Conservation (phyloP, 2,329 filamentous ascomycete genomes). For the Botrytis sinoallii region DNA sequence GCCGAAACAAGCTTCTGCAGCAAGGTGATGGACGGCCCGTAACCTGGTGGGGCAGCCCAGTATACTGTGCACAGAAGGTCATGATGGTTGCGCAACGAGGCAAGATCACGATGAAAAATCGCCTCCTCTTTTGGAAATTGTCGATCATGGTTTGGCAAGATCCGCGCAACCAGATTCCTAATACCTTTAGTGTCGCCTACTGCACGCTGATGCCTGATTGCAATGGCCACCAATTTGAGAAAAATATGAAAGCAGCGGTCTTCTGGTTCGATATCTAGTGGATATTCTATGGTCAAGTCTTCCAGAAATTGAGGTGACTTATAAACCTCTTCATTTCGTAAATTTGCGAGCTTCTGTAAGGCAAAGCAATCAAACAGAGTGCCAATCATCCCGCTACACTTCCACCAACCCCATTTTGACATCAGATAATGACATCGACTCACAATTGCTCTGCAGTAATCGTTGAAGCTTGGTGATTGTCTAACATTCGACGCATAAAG, state of each 20-base stretch:
- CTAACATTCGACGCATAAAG: conserved; percentile 54
- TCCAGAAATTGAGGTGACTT: conserved; percentile 61
- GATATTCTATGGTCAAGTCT: conserved; percentile 45
- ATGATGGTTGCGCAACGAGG: conserved; percentile 65
- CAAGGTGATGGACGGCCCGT: conserved; percentile 52
- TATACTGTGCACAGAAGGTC: conserved; percentile 65
- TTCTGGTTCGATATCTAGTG: conserved; percentile 49
- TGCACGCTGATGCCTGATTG: conserved; percentile 50
- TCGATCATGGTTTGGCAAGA: conserved; percentile 63
- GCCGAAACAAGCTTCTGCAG: conserved; percentile 59
- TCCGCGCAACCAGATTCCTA: conserved; percentile 57
- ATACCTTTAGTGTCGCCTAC: conserved; percentile 54
- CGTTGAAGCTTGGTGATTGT: conserved; percentile 61
- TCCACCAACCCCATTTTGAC: conserved; percentile 63
- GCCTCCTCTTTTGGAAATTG: conserved; percentile 61
- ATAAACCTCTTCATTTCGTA: conserved; percentile 63
- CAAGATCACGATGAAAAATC: conserved; percentile 58
- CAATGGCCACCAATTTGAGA: conserved; percentile 59
- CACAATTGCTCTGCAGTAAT: conserved; percentile 59
- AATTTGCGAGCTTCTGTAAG: conserved; percentile 56
- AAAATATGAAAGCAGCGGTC: conserved; percentile 67
- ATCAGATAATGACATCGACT: conserved; percentile 62
- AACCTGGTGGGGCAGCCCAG: conserved; percentile 57
- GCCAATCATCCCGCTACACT: conserved; percentile 52
- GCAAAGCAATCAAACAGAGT: conserved; percentile 68